These are phyloP conservation scores for Solanum neorickii DNA, from an alignment of 257 asterid genomes.

Conservation along the genomic window DNA sequence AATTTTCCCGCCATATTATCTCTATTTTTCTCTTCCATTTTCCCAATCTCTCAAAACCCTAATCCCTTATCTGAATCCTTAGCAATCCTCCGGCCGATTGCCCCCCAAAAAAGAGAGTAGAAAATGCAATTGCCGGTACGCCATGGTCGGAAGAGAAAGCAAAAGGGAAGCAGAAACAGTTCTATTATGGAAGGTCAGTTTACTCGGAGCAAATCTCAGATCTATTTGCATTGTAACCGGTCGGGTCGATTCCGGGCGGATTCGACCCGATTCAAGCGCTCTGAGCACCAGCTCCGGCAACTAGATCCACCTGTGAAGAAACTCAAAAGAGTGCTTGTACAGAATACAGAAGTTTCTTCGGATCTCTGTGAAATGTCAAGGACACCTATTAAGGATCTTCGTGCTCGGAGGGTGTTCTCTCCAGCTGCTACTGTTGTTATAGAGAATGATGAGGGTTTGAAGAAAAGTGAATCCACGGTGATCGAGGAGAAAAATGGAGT, in stretches of 20 bases:
- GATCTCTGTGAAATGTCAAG: constrained; percentile 12
- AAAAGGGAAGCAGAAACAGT: not conserved
- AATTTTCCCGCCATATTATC: not conserved
- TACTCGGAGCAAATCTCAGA: constrained; percentile 45
- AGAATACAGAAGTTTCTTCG: constrained; percentile 1
- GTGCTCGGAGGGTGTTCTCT: constrained; percentile 35
- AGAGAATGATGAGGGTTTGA: not conserved
- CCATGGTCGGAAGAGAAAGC: not conserved
- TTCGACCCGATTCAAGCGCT: not conserved
- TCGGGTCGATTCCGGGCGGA: constrained; percentile 25
- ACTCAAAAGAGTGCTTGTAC: not conserved
- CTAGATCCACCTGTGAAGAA: not conserved
- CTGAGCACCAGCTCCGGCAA: not conserved
- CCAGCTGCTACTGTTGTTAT: constrained; percentile 14
- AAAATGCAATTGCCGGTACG: not conserved
- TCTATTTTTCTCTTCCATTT: not conserved
- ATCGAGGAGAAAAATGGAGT: not conserved
- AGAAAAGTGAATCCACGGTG: not conserved
- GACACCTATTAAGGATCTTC: constrained; percentile 32
- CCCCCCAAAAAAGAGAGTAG: too few relatives aligned
- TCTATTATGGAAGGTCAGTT: constrained; percentile 4
- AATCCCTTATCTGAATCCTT: not conserved
- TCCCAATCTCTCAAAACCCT: not conserved
- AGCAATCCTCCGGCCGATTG: not conserved
- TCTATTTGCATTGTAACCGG: constrained; percentile 17